Evolutionary conservation across 1,284 basidiomycete genomes (phyloP).

Genomic region (Cyathus olla): DNA sequence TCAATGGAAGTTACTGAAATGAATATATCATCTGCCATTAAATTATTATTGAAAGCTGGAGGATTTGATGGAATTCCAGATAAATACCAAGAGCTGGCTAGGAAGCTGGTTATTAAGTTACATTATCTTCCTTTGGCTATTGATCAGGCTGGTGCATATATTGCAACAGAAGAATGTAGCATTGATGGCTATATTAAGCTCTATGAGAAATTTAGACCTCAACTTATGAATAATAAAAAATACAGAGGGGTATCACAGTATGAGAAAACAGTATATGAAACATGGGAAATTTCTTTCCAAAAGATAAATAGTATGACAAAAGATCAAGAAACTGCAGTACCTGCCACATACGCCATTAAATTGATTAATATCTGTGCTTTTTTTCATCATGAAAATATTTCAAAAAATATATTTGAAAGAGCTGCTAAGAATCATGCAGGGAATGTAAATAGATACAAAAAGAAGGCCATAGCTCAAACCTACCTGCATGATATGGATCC

Average conservation of each 20-base stretch:
- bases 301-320: not conserved
- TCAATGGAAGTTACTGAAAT: not conserved
- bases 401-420: not conserved
- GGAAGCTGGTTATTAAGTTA: not conserved
- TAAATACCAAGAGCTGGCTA: not conserved
- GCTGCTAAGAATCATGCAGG: not conserved
- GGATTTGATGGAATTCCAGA: not conserved
- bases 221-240: slow-evolving; percentile 1
- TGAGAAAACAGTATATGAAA: slow-evolving; percentile 8
- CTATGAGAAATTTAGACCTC: not conserved
- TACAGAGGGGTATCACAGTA: slow-evolving; percentile 5
- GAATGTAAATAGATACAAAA: not conserved
- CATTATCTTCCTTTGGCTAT: slow-evolving; percentile 4
- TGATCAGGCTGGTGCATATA: slow-evolving; percentile 9
- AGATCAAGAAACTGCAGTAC: not conserved
- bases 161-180: not conserved
- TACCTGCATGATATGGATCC: not conserved
- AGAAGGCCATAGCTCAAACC: not conserved
- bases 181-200: slow-evolving; percentile 1
- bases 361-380: not conserved
- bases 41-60: not conserved
- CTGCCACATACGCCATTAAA: not conserved
- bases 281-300: slow-evolving; percentile 6
- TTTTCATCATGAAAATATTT: not conserved
- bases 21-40: not conserved